A percentile compares a stretch with the other conserved stretches of the same genome.
These are phyloP conservation scores for Leucoagaricus sp. DNA, from an alignment of 1,284 basidiomycete genomes.

Conservation along the genomic window DNA sequence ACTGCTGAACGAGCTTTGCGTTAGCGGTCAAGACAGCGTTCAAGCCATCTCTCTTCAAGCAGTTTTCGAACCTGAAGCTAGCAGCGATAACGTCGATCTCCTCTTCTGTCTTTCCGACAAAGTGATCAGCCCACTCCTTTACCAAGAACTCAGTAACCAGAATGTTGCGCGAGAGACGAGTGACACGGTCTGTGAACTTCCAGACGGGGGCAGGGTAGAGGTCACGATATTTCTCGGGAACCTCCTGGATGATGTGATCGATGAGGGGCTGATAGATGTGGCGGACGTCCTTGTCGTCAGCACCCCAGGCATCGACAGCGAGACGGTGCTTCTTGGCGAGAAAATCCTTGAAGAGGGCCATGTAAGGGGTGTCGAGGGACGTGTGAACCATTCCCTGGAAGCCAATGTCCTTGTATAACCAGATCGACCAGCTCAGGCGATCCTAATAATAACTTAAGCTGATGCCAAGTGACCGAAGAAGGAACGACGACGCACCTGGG, in stretches of 20 bases:
- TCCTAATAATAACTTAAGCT: slow-evolving; percentile 42
- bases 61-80: slow-evolving; percentile 58
- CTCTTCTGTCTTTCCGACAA: slow-evolving; percentile 47
- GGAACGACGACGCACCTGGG: slow-evolving; percentile 42
- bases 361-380: slow-evolving; percentile 66
- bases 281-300: slow-evolving; percentile 52
- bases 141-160: slow-evolving; percentile 66
- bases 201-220: slow-evolving; percentile 47
- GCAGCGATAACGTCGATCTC: slow-evolving; percentile 45
- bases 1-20: slow-evolving; percentile 23
- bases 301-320: slow-evolving; percentile 70
- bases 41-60: slow-evolving; percentile 45
- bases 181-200: slow-evolving; percentile 46
- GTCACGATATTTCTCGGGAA: slow-evolving; percentile 38
- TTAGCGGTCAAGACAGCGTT: slow-evolving; percentile 41
- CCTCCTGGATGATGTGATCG: slow-evolving; percentile 50
- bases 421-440: slow-evolving; percentile 78
- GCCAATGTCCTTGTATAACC: slow-evolving; percentile 86
- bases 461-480: not conserved
- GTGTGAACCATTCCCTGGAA: slow-evolving; percentile 84
- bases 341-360: slow-evolving; percentile 63
- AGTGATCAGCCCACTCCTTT: slow-evolving; percentile 66
- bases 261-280: slow-evolving; percentile 60
- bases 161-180: slow-evolving; percentile 58
- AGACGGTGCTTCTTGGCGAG: slow-evolving; percentile 68